A percentile compares a stretch with the other conserved stretches of the same genome.
phyloP scores from a whole-genome alignment of 1,139 yeast species.

The Candida neerlandica region DNA sequence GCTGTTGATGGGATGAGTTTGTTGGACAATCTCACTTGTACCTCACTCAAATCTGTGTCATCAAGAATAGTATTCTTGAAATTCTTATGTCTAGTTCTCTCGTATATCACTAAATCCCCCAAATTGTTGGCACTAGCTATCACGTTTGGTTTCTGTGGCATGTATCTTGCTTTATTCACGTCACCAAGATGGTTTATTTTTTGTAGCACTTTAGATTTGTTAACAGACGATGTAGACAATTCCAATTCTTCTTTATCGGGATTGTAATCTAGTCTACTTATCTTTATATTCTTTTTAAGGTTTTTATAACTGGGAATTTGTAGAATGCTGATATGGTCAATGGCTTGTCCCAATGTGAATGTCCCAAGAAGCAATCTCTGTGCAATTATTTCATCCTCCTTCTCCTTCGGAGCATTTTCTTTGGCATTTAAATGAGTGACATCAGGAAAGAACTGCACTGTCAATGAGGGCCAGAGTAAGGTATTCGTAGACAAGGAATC shows the following conservation, averaged over 20 bases:
- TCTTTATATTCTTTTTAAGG: constrained; percentile 33
- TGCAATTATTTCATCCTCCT: constrained; percentile 18
- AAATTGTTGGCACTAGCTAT: constrained; percentile 44
- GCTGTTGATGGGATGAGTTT: constrained; percentile 11
- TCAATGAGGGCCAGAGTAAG: constrained; percentile 56
- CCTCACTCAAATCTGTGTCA: constrained; percentile 29
- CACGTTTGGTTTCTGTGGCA: constrained; percentile 50
- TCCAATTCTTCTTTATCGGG: constrained; percentile 48
- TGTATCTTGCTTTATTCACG: constrained; percentile 42
- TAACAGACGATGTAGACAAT: constrained; percentile 23
- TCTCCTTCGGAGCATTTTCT: constrained; percentile 39
- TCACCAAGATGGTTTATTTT: constrained; percentile 48
- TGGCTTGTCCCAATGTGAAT: constrained; percentile 46
- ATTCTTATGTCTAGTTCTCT: constrained; percentile 55
- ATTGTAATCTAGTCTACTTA: constrained; percentile 39
- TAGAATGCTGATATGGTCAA: constrained; percentile 41
- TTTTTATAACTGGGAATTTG: constrained; percentile 39
- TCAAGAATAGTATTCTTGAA: constrained; percentile 35
- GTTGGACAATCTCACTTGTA: constrained; percentile 13
- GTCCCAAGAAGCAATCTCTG: constrained; percentile 46
- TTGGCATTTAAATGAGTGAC: constrained; percentile 21
- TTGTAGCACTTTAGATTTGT: constrained; percentile 36
- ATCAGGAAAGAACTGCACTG: constrained; percentile 60
- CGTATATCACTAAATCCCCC: constrained; percentile 48
- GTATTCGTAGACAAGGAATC: constrained; percentile 53